phyloP scores from a whole-genome alignment of 2,329 filamentous ascomycete species.

The Cadophora sp. region DNA sequence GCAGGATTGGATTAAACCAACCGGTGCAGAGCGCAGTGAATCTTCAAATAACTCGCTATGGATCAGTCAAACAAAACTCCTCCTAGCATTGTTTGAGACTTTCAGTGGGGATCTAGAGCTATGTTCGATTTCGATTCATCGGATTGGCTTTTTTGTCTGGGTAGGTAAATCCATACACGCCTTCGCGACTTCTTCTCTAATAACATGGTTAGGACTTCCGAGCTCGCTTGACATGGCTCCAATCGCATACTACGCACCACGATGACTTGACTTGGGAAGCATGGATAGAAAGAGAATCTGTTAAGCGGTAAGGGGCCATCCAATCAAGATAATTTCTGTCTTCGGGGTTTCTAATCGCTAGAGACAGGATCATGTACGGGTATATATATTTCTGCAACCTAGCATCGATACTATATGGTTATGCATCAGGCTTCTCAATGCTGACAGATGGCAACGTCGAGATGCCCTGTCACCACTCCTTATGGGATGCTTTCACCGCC shows the following conservation, averaged over 20 bases:
- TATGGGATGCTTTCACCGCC: slow-evolving; percentile 1
- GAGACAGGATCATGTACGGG: slow-evolving; percentile 1
- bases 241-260: neutral
- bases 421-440: slow-evolving; percentile 11
- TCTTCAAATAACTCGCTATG: neutral
- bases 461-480: slow-evolving; percentile 10
- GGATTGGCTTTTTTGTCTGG: slow-evolving; percentile 7
- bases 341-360: neutral
- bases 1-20: slow-evolving; percentile 4
- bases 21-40: neutral
- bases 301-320: neutral
- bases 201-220: neutral
- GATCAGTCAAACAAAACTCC: slow-evolving; percentile 6
- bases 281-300: slow-evolving; percentile 15
- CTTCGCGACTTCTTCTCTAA: neutral
- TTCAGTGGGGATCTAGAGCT: slow-evolving; percentile 1
- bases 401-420: neutral
- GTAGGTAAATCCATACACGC: neutral
- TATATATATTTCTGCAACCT: slow-evolving; percentile 11
- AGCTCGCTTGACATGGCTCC: slow-evolving; percentile 5
- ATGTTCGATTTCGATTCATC: neutral
- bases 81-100: slow-evolving; percentile 5
- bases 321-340: neutral
- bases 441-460: slow-evolving; percentile 9
- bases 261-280: slow-evolving; percentile 12